Conservation (phyloP, 805 yeast species). For the Kluyveromyces wickerhamii region DNA sequence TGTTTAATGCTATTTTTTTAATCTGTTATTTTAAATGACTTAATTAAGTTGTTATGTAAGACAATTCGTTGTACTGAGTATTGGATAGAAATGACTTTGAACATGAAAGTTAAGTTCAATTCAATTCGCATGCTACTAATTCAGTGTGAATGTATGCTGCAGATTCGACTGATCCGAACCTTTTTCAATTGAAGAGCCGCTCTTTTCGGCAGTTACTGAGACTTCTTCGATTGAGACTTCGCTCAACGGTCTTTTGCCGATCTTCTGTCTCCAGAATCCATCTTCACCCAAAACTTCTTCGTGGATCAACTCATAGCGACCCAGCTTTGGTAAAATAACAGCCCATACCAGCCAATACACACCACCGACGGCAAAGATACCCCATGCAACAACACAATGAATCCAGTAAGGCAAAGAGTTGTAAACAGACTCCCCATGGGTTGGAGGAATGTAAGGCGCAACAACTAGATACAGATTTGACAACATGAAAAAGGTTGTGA, state of each 20-base stretch:
- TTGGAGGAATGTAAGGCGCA: conserved; percentile 77
- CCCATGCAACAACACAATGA: conserved; percentile 80
- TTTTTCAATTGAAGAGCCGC: not conserved
- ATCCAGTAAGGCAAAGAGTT: conserved; percentile 64
- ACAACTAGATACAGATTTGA: conserved; percentile 60
- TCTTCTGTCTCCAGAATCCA: conserved; percentile 64
- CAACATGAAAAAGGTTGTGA: conserved; percentile 53
- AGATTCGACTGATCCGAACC: no score
- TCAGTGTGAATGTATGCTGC: no score
- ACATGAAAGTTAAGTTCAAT: no score
- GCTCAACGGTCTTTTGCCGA: conserved; percentile 23
- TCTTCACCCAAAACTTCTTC: conserved; percentile 54
- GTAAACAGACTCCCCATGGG: conserved; percentile 58
- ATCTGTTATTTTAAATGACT: no score
- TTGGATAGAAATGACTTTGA: no score
- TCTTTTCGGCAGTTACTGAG: not conserved
- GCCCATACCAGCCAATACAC: conserved; percentile 63
- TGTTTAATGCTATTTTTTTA: no score
- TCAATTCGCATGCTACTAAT: no score
- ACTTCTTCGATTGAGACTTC: not conserved
- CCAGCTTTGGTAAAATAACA: conserved; percentile 44
- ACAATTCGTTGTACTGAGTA: no score
- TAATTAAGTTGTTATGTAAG: no score
- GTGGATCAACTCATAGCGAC: conserved; percentile 43
- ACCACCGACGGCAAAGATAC: conserved; percentile 57